These are phyloP conservation scores for Lanmaoa pseudosensibilis DNA, from an alignment of 768 basidiomycete genomes.

Conservation along the genomic window DNA sequence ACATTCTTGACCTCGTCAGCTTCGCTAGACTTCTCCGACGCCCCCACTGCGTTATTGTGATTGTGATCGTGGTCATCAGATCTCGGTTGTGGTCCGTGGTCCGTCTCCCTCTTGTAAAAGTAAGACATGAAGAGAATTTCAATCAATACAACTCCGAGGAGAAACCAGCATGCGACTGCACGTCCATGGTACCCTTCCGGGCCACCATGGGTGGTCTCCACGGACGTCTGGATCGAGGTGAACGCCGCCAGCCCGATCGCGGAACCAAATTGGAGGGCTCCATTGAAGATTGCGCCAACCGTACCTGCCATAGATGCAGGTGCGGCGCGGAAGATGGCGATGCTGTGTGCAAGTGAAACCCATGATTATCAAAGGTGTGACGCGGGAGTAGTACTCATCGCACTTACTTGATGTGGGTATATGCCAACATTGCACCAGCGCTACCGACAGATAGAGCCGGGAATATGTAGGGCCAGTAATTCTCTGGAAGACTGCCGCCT, in stretches of 20 bases:
- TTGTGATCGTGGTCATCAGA: neutral
- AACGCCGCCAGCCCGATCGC: slow-evolving; percentile 52
- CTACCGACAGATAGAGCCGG: slow-evolving; percentile 51
- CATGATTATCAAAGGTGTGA: neutral
- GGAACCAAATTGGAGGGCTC: slow-evolving; percentile 51
- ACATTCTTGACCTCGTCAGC: neutral
- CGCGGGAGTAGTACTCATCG: neutral
- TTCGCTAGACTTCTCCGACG: neutral
- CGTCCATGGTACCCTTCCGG: slow-evolving; percentile 38
- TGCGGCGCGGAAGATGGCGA: slow-evolving; percentile 50
- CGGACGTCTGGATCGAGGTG: slow-evolving; percentile 47
- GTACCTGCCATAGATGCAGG: slow-evolving; percentile 52
- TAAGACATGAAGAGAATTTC: slow-evolving; percentile 33
- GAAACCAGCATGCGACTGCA: slow-evolving; percentile 47
- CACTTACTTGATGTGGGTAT: slow-evolving; percentile 46
- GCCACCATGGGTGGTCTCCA: slow-evolving; percentile 37
- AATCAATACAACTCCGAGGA: slow-evolving; percentile 37
- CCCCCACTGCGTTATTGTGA: neutral
- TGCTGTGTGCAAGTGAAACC: slow-evolving; percentile 38
- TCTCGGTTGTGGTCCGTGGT: slow-evolving; percentile 5
- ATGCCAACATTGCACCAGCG: slow-evolving; percentile 45
- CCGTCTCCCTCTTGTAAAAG: slow-evolving; percentile 35
- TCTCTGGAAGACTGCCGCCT: slow-evolving; percentile 38
- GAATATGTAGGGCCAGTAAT: slow-evolving; percentile 49
- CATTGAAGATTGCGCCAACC: slow-evolving; percentile 57